phyloP scores from a whole-genome alignment of 352 stramenopile species.

The Globisporangium acanthophoron region DNA sequence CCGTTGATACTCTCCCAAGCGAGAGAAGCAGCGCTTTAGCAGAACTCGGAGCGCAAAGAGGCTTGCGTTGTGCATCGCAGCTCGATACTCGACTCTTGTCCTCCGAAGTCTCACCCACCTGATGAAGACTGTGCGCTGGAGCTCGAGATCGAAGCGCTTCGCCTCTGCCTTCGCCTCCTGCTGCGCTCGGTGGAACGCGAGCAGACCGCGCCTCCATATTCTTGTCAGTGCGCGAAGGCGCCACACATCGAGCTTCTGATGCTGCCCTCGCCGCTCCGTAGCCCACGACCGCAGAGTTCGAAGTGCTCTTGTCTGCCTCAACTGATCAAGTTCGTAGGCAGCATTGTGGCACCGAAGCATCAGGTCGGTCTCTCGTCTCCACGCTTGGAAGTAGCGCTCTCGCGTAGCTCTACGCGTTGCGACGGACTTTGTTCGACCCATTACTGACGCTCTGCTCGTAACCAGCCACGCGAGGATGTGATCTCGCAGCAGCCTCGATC shows the following conservation, averaged over 20 bases:
- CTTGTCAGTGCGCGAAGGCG: neutral
- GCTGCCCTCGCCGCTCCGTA: neutral
- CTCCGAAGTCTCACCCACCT: neutral
- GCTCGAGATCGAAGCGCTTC: neutral
- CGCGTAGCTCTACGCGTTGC: neutral
- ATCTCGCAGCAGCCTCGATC: neutral
- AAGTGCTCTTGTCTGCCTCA: neutral
- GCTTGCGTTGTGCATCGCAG: neutral
- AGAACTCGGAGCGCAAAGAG: neutral
- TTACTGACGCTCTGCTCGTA: constrained; percentile 12
- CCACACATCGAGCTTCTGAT: neutral
- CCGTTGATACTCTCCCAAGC: neutral
- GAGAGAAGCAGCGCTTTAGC: neutral
- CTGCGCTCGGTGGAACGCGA: constrained; percentile 7
- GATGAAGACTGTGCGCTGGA: neutral
- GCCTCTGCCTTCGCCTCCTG: neutral
- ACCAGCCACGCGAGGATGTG: constrained; percentile 25
- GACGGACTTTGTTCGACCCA: constrained; percentile 6
- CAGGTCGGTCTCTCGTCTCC: neutral
- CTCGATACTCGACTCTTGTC: neutral
- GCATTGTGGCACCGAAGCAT: neutral
- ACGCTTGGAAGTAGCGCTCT: constrained; percentile 3
- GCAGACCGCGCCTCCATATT: constrained; percentile 7
- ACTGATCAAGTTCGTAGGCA: neutral
- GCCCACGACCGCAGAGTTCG: neutral